Conservation (phyloP, 305 asterid genomes). For the Fraxinus sp. region DNA sequence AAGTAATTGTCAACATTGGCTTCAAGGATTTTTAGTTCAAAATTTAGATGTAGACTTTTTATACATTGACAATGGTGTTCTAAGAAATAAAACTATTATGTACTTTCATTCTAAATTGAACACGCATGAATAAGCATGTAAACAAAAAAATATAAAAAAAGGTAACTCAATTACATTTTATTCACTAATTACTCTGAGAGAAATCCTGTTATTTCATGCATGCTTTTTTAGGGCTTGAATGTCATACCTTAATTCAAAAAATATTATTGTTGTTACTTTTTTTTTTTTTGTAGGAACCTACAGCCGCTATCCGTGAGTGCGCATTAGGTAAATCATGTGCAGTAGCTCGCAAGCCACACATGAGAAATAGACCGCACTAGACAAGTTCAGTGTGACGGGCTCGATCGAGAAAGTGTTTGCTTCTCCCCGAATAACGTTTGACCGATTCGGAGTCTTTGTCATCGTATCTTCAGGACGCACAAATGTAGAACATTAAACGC, state of each 20-base stretch:
- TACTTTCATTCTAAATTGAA: background rate
- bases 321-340: no score
- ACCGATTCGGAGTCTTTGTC: no score
- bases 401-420: no score
- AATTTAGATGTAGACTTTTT: background rate
- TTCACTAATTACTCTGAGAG: background rate
- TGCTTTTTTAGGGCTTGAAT: background rate
- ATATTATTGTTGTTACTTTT: no score
- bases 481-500: background rate
- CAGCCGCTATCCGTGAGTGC: no score
- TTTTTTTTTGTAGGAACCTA: no score
- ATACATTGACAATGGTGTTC: background rate
- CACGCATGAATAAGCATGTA: rapidly evolving
- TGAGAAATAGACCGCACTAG: no score
- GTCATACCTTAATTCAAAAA: background rate
- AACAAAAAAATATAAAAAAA: no score
- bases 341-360: no score
- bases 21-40: background rate
- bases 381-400: no score
- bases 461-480: background rate
- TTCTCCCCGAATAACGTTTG: no score
- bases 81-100: background rate
- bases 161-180: background rate
- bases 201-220: background rate
- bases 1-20: background rate